Evolutionary conservation across 2,329 filamentous ascomycete genomes (phyloP), one percentile per base, ranked within the genome.

Genomic region (Coniochaeta sp.): DNA sequence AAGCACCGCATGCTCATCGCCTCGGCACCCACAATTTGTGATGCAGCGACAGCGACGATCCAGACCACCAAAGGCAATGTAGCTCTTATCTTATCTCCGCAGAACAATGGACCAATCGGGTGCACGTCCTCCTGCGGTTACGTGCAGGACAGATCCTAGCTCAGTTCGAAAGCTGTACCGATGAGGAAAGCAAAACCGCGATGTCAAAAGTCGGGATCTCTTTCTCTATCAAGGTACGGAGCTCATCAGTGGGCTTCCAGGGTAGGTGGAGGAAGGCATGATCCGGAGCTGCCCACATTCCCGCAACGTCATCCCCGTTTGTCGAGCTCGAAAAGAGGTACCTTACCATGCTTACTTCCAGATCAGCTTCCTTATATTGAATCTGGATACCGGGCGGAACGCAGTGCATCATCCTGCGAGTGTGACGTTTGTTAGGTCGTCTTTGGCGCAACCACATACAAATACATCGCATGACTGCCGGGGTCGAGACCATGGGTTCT

Each of bases 401-500:
- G 12, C 34, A 36, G 34, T 3, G 34, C 34, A 36, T 36, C 34
- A 12, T 7, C 10, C 10, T 3, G 14, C 3, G 34, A 7, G 34
- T n/a, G 34, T 36, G 34, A 36, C 34, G 8, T 9, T 36, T 6
- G 34, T 36, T 8, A 12, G 34, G 34, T 36, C 34, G 10, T 36
- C 34, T 36, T 36, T 36, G 4, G 6, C 14, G 3, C 34, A 36
- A 36, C 4, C 12, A 36, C 34, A 14, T 12, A 7, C 14, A 7
- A 36, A 36, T 40, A n/a, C 16, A 19, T 24, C 4, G 42, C 16
- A 47, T 12, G 4, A 12, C 19, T 47, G 19, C 42, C 9, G 3
- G n/a, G 19, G 7, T 38, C 30, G 16, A 22, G 30, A 38, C 6
- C 24, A 61, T 61, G 59, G 65, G 70, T 36, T 71, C 71, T n/a